Evolutionary conservation across 257 asterid genomes (phyloP), one percentile per base, ranked within the genome.

Genomic region (Mentha longifolia): DNA sequence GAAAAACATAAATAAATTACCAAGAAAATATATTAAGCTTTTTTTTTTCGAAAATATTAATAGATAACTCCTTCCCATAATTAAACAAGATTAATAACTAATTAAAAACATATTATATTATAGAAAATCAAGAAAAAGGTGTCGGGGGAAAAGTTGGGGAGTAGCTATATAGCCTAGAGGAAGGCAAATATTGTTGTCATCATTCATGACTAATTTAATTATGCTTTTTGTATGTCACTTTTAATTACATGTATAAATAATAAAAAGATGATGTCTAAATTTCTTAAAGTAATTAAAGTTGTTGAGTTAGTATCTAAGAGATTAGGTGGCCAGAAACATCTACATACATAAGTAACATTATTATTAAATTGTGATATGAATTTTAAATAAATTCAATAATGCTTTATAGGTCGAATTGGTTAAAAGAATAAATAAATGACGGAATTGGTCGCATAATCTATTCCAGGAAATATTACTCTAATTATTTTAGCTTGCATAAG

Each of bases 321-420:
- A 33, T 69, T 76, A 69, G 80, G 80, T 76, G 68, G 59, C 76
- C 80, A 70, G 62, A 68, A 54, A 69, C 55, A 69, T 61, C 76
- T 69, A 62, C 42, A 61, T 28, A 35, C 19, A 35, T 25, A 39
- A 75, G 10, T 10, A 52, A 49, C 30, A 51, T n/a, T n/a, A 20
- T 50, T 51, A 49, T 31, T 25, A 35, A 55, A 33, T 19, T 25
- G 28, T 25, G 28, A 3, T 33, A 33, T 33, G 37, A 33, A 3
- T 33, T 33, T 33, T 1, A 3, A 33, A 33, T 33, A 33, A 33
- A n/a, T 33, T 33, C 37, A 33, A 33, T 33, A 33, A 33, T 33
- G 5, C 37, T 3, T 33, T 4, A 33, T 2, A 33, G 37, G 37
- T 33, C 37, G 37, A 33, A 33, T 25, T 25, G 28, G 28, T 25